These are phyloP conservation scores for Saitoella complicata DNA, from an alignment of 805 yeast genomes.

Conservation along the genomic window DNA sequence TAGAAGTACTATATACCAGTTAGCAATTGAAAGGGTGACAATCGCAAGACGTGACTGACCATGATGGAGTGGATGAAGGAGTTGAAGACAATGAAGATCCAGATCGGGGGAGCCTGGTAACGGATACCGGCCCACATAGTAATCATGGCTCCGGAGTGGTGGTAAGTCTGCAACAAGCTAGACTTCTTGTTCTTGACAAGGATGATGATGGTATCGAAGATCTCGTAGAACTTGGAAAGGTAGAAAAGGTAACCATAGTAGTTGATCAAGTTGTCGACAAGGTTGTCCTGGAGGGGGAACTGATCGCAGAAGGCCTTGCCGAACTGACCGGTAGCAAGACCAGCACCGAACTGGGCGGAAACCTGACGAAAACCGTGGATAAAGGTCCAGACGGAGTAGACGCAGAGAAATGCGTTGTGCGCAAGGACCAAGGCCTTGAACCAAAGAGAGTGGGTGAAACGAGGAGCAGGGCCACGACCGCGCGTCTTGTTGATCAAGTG, in stretches of 20 bases:
- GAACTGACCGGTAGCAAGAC: conserved; percentile 26
- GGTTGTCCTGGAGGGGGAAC: conserved; percentile 35
- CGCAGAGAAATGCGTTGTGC: conserved; percentile 46
- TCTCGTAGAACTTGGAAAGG: conserved; percentile 55
- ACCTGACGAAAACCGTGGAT: conserved; percentile 32
- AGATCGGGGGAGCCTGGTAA: conserved; percentile 55
- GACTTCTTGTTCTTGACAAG: conserved; percentile 52
- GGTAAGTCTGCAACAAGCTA: conserved; percentile 53
- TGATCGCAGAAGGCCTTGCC: conserved; percentile 41
- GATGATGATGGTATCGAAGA: conserved; percentile 50
- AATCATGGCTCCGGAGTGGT: conserved; percentile 66
- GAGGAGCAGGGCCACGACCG: conserved; percentile 36
- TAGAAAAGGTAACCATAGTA: conserved; percentile 53
- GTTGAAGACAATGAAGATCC: conserved; percentile 68
- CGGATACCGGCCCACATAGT: conserved; percentile 71
- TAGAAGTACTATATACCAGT: conserved; percentile 34
- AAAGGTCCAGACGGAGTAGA: conserved; percentile 57
- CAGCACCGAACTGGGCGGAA: conserved; percentile 17
- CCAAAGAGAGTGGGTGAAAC: conserved; percentile 27
- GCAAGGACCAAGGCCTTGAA: conserved; percentile 42
- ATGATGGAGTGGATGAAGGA: conserved; percentile 62
- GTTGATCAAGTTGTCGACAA: conserved; percentile 38
- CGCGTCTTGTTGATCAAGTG: conserved; percentile 35
- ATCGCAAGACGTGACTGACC: conserved; percentile 16
- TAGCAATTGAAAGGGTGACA: not conserved